These are phyloP conservation scores for Apiotrichum gamsii DNA, from an alignment of 1,284 basidiomycete genomes.

Conservation along the genomic window DNA sequence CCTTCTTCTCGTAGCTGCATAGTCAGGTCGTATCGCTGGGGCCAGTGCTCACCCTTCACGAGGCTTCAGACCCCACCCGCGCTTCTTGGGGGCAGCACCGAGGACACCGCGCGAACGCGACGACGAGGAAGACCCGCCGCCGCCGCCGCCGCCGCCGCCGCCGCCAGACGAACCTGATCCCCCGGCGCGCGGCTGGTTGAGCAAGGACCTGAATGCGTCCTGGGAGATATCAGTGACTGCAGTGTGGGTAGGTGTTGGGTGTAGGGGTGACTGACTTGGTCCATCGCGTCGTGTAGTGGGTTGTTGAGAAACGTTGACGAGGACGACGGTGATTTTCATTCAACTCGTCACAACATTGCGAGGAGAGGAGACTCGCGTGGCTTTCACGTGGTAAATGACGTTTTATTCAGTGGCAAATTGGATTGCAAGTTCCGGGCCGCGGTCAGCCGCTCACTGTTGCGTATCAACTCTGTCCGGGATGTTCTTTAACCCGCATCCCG, in stretches of 20 bases:
- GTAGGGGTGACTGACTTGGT: slow-evolving; percentile 24
- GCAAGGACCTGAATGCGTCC: slow-evolving; percentile 41
- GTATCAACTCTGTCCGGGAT: no score
- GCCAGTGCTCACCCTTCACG: slow-evolving; percentile 29
- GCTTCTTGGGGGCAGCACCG: slow-evolving; percentile 29
- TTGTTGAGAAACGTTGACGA: neutral
- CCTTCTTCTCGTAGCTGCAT: neutral
- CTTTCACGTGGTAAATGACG: slow-evolving; percentile 2
- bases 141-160: no score
- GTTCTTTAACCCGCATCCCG: no score
- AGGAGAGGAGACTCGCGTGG: no score
- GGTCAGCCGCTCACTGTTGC: no score
- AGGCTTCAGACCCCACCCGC: slow-evolving; percentile 36
- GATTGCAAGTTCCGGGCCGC: no score
- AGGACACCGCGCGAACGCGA: slow-evolving; percentile 24
- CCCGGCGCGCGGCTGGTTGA: slow-evolving; percentile 28
- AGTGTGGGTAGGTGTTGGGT: neutral
- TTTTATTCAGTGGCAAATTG: no score
- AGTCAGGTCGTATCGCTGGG: no score
- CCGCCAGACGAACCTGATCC: no score
- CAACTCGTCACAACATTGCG: no score
- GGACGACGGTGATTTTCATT: no score
- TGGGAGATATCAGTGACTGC: slow-evolving; percentile 13
- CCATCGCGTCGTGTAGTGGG: slow-evolving; percentile 19
- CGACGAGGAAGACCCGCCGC: neutral